Base-by-base conservation (phyloP, 345 rosid genomes). In the Rubroshorea leprosula region DNA sequence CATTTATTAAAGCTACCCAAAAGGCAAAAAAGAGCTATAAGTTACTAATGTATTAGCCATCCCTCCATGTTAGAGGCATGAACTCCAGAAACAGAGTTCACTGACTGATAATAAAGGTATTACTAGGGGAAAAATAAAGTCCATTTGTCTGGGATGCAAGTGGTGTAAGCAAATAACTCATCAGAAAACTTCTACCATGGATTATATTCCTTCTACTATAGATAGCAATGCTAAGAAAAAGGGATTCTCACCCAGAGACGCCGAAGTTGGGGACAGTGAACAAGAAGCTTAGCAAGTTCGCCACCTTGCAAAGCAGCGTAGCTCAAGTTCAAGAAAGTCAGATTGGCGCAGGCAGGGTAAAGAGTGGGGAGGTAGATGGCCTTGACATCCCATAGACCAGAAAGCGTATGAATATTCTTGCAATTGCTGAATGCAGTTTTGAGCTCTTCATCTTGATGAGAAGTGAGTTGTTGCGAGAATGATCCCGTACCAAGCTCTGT, bases 401-500 rank as follows among this genome's bases (percentile, higher is more conserved):
- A 85, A 39, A 85, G 75, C 7, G 76, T 71, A 57, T 64, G 67
- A 20, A 85, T 58, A 56, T 65, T 76, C 68, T 72, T 74, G 82
- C 87, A 82, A 29, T 61, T 66, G 23, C 23, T 55, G 66, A 85
- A 78, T 12, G 85, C 64, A 48, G 21, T 67, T 64, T 74, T 72
- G 23, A 82, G 73, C 18, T 80, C 78, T 4, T 64, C 45, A 23
- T 49, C 60, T 39, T 74, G 82, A 3, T 61, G 52, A 10, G 49
- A 27, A 23, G 65, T 72, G 44, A 76, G 78, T 16, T 76, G 81
- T 67, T 71, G 80, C 3, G 64, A 54, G 60, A 85, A 82, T 10
- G 82, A 74, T 15, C 92, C 88, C 47, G 88, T 80, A 45, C 86
- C 92, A 23, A 85, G 84, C 66, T 82, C 85, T 23, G 57, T 71